Evolutionary conservation across 23 red algal genomes (phyloP), one percentile per base, ranked within the genome.

Genomic region (Gracilaria caudata): DNA sequence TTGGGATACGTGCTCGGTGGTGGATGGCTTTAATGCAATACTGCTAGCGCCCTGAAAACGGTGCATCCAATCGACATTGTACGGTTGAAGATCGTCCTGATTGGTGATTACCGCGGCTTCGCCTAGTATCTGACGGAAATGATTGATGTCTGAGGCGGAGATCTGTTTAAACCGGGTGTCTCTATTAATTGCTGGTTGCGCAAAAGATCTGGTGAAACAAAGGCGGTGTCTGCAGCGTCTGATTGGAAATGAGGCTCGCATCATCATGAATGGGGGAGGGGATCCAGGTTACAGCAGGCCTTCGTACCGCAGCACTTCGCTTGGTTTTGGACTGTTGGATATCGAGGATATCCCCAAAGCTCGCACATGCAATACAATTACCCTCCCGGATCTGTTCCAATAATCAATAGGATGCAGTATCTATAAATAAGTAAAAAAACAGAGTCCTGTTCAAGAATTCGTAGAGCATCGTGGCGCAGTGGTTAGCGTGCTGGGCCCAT

Each of bases 31-130:
- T 14, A 99, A 78, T 4, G 79, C 86, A 17, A 99, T 41, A 29
- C 10, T 51, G 16, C 84, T 73, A 24, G 47, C 40, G 45, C 97
- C 97, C 19, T 24, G 68, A 90, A 65, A 99, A 2, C 87, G 84
- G 51, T 81, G 24, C 83, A 95, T 95, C 97, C 97, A 99, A 85
- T 95, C 92, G 4, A 88, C 83, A 70, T 99, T 99, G 35, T 76
- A 92, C 13, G 88, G 38, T 13, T 58, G 28, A 1, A 99, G 68
- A 68, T 89, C 76, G 24, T 99, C 83, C 45, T 55, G 56, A 41
- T 92, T 86, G 3, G 88, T 92, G 61, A 96, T 77, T 12, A 90
- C 92, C 10, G 81, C 87, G 3, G 71, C 20, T 30, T 82, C 58
- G 41, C 87, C 87, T 19, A 91, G 9, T 12, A 91, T 74, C 29